Base-by-base conservation (phyloP, 345 rosid species). In the Linum usitatissimum region DNA sequence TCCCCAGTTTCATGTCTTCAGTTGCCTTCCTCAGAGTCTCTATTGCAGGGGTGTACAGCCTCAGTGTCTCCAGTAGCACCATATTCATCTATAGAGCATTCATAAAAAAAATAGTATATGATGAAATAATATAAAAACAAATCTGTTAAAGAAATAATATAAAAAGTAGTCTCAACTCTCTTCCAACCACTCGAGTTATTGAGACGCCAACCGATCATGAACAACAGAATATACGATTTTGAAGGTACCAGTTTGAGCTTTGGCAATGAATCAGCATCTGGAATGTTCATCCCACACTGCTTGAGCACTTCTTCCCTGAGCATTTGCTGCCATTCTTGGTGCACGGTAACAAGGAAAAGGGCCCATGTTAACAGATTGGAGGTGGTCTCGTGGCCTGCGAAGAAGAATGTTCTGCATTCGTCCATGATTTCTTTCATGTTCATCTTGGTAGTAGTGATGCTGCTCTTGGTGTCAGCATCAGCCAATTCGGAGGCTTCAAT, bases 361-460 rank as follows among this genome's bases (percentile, higher is more conserved):
- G 80, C 73, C 92, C 92, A 84, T 3, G 86, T 84, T 23, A 88
- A 73, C 9, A 80, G 54, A 59, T 54, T 66, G 9, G 89, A 65
- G 13, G 87, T 81, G 5, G 96, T 81, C 71, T 83, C 89, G 42
- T 84, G 81, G 18, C 90, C 94, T 0, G 86, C 80, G 8, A 86
- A 80, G 40, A 81, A 86, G 71, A 83, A 82, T 17, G 83, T 72
- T 66, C 79, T 86, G 77, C 88, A 82, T 21, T 88, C 84, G 12
- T 86, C 90, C 53, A 82, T 49, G 45, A 85, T 79, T 60, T 83
- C 83, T 59, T 71, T 67, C 62, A 60, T 60, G 55, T 62, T 62
- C 18, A 59, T 4, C 42, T 30, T 45, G 51, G 17, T 15, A 34
- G 38, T 34, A 34, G 38, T 34, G 38, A 34, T 5, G 5, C 5